Conservation (phyloP, 176 grass and related monocot species). For the Eragrostis curvula region DNA sequence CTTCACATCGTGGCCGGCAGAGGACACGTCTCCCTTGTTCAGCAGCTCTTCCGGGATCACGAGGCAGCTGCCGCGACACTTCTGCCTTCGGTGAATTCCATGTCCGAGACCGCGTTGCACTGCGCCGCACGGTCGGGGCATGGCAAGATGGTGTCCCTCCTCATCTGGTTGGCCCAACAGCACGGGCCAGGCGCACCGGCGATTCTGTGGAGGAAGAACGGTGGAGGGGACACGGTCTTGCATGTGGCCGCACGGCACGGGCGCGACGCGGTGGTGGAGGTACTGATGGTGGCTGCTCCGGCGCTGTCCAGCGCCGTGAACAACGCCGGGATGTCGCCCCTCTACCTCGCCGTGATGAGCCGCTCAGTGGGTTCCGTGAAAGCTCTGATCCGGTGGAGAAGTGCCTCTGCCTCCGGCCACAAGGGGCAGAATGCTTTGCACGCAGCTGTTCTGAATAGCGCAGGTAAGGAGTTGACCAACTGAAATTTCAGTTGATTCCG, state of each 20-base stretch:
- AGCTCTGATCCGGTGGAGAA: background rate
- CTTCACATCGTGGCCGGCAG: conserved; percentile 7
- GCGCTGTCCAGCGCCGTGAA: background rate
- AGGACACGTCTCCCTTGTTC: background rate
- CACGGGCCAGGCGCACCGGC: background rate
- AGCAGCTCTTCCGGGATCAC: background rate
- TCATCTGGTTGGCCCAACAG: background rate
- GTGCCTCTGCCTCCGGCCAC: too few species aligned
- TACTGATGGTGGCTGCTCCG: background rate
- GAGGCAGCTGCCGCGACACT: background rate
- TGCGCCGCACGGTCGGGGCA: conserved; percentile 11
- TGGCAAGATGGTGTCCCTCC: background rate
- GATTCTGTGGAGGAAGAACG: background rate
- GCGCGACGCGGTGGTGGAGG: background rate
- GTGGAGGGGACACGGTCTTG: background rate
- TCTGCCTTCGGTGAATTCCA: background rate
- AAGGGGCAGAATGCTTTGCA: background rate
- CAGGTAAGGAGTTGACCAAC: background rate
- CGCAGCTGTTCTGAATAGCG: conserved; percentile 27
- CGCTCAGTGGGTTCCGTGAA: background rate
- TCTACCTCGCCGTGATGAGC: conserved; percentile 18
- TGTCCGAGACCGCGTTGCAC: conserved; percentile 18
- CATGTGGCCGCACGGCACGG: conserved; percentile 19
- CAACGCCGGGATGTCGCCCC: background rate
- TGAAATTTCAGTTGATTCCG: too few species aligned